phyloP scores from a whole-genome alignment of 768 basidiomycete species.

The Lactarius psammicola region DNA sequence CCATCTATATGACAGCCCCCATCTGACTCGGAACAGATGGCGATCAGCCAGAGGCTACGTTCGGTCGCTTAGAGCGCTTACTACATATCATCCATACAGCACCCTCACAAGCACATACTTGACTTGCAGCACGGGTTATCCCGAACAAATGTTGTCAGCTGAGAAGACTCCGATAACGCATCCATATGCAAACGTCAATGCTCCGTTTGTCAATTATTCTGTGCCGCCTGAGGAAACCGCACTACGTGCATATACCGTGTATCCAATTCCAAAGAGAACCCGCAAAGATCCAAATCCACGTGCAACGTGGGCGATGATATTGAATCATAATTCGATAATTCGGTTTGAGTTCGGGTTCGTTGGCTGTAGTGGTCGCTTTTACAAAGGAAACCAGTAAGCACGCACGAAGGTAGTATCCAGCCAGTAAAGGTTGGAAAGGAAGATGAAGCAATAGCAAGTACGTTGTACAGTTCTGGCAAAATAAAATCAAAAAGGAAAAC shows the following conservation, averaged over 20 bases:
- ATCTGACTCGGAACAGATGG: neutral
- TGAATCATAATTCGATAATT: neutral
- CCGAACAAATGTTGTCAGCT: neutral
- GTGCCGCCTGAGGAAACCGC: neutral
- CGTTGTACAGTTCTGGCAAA: neutral
- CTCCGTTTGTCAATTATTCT: neutral
- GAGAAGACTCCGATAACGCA: neutral
- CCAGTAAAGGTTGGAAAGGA: neutral
- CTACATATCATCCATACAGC: neutral
- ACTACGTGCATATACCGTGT: neutral
- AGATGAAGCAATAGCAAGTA: slow-evolving; percentile 10
- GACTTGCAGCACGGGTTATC: too few species aligned
- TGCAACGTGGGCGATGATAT: neutral
- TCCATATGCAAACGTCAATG: neutral
- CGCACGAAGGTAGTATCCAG: neutral
- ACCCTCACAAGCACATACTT: neutral
- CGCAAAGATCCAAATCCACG: neutral
- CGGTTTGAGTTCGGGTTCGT: neutral
- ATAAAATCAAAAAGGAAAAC: neutral
- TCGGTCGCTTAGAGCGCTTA: neutral
- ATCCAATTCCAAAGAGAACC: neutral
- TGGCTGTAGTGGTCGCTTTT: neutral
- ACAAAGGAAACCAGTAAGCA: neutral
- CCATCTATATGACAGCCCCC: neutral
- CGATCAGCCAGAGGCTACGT: neutral